Evolutionary conservation across 1,284 basidiomycete genomes (phyloP).

Genomic region (Leccinum ponderosum): DNA sequence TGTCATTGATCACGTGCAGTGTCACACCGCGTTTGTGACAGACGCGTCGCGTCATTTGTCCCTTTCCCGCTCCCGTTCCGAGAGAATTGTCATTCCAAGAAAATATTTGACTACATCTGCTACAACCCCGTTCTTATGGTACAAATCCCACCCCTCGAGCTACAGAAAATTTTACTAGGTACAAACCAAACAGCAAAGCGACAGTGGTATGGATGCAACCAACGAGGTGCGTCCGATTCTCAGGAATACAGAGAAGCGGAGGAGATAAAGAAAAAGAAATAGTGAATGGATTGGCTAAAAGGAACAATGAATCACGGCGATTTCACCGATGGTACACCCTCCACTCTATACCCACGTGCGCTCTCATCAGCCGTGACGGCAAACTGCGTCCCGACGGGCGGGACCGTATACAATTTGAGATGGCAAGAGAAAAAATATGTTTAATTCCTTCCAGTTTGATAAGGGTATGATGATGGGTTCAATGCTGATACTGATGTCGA

Average conservation of each 20-base stretch:
- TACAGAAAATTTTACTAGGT: conserved; percentile 1
- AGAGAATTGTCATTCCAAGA: conserved; percentile 21
- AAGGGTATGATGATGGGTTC: conserved; percentile 22
- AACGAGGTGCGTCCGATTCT: conserved; percentile 6
- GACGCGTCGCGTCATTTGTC: conserved; percentile 27
- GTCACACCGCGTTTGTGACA: conserved; percentile 35
- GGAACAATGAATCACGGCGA: conserved; percentile 8
- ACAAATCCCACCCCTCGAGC: conserved; percentile 20
- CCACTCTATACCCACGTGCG: conserved; percentile 13
- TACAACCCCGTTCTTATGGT: conserved; percentile 23
- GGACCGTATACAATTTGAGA: conserved; percentile 28
- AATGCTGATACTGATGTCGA: conserved; percentile 12
- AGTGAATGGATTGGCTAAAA: conserved; percentile 5
- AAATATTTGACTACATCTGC: conserved; percentile 15
- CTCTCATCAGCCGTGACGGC: conserved; percentile 4
- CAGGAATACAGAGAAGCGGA: conserved; percentile 20
- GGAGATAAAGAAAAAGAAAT: neutral
- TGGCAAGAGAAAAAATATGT: conserved; percentile 16
- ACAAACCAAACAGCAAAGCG: conserved; percentile 29
- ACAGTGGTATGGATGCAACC: conserved; percentile 18
- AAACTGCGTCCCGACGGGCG: conserved; percentile 7
- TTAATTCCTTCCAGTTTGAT: conserved; percentile 21
- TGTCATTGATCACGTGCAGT: conserved; percentile 23
- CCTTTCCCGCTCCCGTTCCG: neutral
- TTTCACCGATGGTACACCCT: conserved; percentile 17